A percentile compares a stretch with the other conserved stretches of the same genome.
These are phyloP conservation scores for Flaveria floridana DNA, from an alignment of 140 eudicot genomes.

Conservation along the genomic window DNA sequence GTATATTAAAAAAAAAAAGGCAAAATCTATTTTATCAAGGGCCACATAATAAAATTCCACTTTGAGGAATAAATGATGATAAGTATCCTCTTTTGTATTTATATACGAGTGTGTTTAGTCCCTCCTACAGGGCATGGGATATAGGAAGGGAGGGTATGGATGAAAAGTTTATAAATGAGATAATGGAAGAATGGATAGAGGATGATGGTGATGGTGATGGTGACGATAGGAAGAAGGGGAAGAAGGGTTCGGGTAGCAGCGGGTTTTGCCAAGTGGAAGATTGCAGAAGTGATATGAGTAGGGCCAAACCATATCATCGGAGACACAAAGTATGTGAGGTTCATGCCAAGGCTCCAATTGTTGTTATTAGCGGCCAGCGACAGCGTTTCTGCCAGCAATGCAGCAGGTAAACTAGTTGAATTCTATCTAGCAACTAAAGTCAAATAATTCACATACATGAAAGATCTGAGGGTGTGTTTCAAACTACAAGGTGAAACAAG, in stretches of 20 bases:
- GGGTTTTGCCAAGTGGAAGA: conserved; percentile 63
- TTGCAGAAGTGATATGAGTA: conserved; percentile 57
- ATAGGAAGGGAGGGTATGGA: conserved; percentile 40
- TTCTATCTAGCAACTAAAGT: neutral
- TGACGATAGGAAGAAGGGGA: conserved; percentile 52
- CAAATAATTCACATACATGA: neutral
- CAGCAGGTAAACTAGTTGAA: conserved; percentile 60
- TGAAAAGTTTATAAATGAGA: conserved; percentile 37
- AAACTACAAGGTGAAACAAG: no score
- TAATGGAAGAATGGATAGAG: conserved; percentile 48
- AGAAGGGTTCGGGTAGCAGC: conserved; percentile 45
- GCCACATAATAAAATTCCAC: conserved; percentile 17
- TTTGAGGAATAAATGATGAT: conserved; percentile 12
- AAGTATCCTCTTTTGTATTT: conserved; percentile 7
- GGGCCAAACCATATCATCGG: conserved; percentile 69
- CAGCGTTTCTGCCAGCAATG: conserved; percentile 96
- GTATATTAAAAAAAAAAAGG: neutral
- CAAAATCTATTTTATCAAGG: conserved; percentile 11
- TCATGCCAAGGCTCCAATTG: conserved; percentile 77
- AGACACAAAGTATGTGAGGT: conserved; percentile 77
- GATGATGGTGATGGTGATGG: conserved; percentile 52
- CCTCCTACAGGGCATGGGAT: conserved; percentile 38
- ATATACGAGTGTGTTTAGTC: conserved; percentile 5
- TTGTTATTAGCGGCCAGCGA: conserved; percentile 45
- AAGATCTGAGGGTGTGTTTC: no score